Conservation (phyloP, 2,329 filamentous ascomycete species). For the Colletotrichum tropicale region DNA sequence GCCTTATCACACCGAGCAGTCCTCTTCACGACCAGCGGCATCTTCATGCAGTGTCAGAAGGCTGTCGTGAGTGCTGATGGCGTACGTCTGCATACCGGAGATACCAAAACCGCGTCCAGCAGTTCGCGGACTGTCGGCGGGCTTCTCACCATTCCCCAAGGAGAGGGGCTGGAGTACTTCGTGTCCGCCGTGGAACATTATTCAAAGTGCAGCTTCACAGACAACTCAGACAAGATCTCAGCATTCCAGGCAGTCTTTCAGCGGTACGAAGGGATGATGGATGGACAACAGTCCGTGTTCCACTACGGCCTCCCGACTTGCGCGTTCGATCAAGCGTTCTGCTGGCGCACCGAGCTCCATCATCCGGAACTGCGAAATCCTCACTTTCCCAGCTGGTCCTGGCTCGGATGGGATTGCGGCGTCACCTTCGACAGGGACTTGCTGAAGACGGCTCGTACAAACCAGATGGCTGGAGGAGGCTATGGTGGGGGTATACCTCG, state of each 20-base stretch:
- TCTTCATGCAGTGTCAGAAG: not conserved
- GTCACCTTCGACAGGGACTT: not conserved
- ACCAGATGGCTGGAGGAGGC: not conserved
- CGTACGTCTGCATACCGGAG: accelerated
- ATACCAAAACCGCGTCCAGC: not conserved
- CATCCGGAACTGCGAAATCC: not conserved
- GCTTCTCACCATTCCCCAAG: not conserved
- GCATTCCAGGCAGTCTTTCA: not conserved
- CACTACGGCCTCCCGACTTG: not conserved
- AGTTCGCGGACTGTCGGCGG: not conserved
- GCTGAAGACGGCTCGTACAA: not conserved
- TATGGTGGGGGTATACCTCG: not conserved
- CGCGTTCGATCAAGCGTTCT: not conserved
- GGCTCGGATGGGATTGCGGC: not conserved
- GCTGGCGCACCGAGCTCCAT: not conserved
- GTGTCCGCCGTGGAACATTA: not conserved
- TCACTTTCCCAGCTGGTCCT: not conserved
- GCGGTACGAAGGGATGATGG: not conserved
- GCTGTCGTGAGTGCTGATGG: not conserved
- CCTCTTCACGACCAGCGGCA: not conserved
- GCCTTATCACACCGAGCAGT: not conserved
- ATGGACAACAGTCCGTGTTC: not conserved
- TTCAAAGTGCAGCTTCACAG: not conserved
- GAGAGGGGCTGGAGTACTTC: not conserved
- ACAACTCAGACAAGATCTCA: not conserved